Conservation (phyloP, 2,329 filamentous ascomycete genomes). For the Aspergillus sp. region DNA sequence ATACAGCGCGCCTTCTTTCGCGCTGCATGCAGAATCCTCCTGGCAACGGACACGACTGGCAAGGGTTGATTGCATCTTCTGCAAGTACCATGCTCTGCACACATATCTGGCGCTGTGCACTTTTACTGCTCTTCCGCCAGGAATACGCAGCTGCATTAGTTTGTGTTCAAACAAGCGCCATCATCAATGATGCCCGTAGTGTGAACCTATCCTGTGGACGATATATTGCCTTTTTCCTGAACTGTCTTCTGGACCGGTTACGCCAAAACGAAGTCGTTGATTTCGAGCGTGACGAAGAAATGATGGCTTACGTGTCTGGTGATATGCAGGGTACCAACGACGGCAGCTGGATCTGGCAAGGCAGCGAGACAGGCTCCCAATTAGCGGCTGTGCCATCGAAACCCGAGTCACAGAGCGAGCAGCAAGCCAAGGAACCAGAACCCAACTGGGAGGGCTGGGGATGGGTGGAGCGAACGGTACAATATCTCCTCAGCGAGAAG, state of each 20-base stretch:
- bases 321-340: slow-evolving; percentile 79
- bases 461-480: slow-evolving; percentile 61
- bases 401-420: slow-evolving; percentile 10
- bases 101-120: slow-evolving; percentile 81
- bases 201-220: slow-evolving; percentile 75
- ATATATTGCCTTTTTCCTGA: slow-evolving; percentile 76
- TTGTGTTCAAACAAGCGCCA: slow-evolving; percentile 66
- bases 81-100: slow-evolving; percentile 72
- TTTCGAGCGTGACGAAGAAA: slow-evolving; percentile 71
- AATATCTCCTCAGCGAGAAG: slow-evolving; percentile 49
- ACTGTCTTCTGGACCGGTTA: slow-evolving; percentile 56
- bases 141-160: slow-evolving; percentile 68
- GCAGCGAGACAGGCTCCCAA: slow-evolving; percentile 48
- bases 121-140: slow-evolving; percentile 72
- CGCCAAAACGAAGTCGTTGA: slow-evolving; percentile 37
- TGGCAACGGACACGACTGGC: slow-evolving; percentile 40
- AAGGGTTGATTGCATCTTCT: slow-evolving; percentile 57
- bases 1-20: slow-evolving; percentile 72
- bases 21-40: slow-evolving; percentile 51
- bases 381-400: slow-evolving; percentile 20
- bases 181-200: slow-evolving; percentile 66
- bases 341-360: slow-evolving; percentile 77
- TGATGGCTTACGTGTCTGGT: slow-evolving; percentile 78
- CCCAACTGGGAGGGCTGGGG: slow-evolving; percentile 79
- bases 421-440: slow-evolving; percentile 52